Evolutionary conservation across 345 rosid genomes (phyloP), one percentile per base, ranked within the genome.

Genomic region (Brassica cretica): DNA sequence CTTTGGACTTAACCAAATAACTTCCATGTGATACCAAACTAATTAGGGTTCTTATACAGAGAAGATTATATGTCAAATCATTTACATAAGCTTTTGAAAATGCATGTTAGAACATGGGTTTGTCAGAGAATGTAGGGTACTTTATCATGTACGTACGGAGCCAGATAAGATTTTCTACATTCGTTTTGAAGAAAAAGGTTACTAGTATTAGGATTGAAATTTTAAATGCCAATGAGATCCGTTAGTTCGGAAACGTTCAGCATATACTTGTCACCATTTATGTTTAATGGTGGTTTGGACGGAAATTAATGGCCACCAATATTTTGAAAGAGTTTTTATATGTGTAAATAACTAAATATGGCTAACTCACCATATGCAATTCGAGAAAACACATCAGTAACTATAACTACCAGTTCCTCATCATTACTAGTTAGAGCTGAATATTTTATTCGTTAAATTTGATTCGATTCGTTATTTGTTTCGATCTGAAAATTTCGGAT

Each of bases 91-190:
- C 65, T 75, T 80, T 75, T 69, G 72, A 70, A 64, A 75, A 41
- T 71, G 80, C 77, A 80, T 71, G 83, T 76, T 75, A 60, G 73
- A 80, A 76, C 80, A 80, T 80, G 80, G 71, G 76, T 62, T 82
- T 84, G 88, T 85, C 92, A 82, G 89, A 81, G 89, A 88, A 86
- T 85, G 85, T 80, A 88, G 88, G 84, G 85, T 81, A 80, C 85
- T 58, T 30, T 73, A 73, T 44, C 67, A 65, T 76, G 89, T 84
- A 85, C 90, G 89, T 84, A 85, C 90, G 90, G 86, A 84, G 46
- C 66, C 66, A 62, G 29, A 64, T 74, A 44, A 37, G 21, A 14
- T 27, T 19, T 65, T 71, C 62, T 71, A 67, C 78, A 49, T 33
- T 66, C 59, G 25, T 79, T 79, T 29, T 62, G 27, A n/a, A 58